Evolutionary conservation across 306 rosid genomes (phyloP).

Genomic region (Ziziphus jujuba): DNA sequence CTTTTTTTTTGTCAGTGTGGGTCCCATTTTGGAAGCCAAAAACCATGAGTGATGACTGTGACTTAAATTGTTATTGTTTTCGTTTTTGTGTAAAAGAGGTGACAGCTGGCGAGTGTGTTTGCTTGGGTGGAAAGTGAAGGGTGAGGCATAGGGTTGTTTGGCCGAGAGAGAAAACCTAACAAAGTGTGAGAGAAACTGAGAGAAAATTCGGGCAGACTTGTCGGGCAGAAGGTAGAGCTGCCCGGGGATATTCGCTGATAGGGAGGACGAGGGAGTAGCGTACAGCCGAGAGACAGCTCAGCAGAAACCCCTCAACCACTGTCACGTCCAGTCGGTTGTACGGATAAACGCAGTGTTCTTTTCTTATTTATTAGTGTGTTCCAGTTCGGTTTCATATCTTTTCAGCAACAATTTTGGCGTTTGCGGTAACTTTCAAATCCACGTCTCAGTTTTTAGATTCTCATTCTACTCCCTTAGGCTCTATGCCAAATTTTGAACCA

Average conservation of each 20-base stretch:
- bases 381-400: too few relatives aligned
- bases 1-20: not conserved
- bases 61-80: not conserved
- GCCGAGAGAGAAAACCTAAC: too few relatives aligned
- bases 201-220: constrained; percentile 9
- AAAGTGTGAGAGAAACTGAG: not conserved
- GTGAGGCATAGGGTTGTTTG: not conserved
- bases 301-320: not conserved
- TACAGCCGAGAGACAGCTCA: constrained; percentile 13
- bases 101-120: constrained; percentile 15
- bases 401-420: too few relatives aligned
- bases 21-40: constrained; percentile 1
- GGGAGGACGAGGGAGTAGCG: not conserved
- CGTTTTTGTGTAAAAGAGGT: constrained; percentile 15
- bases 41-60: constrained; percentile 9
- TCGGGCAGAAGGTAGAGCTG: not conserved
- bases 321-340: not conserved
- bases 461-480: too few relatives aligned
- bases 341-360: too few relatives aligned
- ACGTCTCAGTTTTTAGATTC: too few relatives aligned
- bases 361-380: too few relatives aligned
- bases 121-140: constrained; percentile 11
- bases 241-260: not conserved
- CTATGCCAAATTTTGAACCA: too few relatives aligned
- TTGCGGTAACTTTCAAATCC: too few relatives aligned